Evolutionary conservation across 345 rosid species (phyloP).

Genomic region (Citrus medica): DNA sequence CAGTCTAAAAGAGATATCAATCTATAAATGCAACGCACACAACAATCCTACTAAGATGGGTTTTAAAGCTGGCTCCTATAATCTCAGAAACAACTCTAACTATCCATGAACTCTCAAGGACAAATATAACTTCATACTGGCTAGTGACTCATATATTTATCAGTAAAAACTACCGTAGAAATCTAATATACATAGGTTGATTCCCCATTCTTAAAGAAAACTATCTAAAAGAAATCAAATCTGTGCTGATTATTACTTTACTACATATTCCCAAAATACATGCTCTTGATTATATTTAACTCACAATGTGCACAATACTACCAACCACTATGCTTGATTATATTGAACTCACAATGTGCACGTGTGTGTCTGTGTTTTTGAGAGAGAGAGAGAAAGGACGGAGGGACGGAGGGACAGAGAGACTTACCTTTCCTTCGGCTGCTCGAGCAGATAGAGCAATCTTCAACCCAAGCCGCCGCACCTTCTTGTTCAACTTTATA

Average conservation of each 20-base stretch:
- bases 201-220: neutral
- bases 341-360: neutral
- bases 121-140: neutral
- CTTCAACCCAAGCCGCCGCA: conserved; percentile 87
- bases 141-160: neutral
- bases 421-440: conserved; percentile 86
- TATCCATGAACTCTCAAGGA: neutral
- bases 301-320: neutral
- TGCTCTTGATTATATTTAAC: neutral
- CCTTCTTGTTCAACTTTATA: conserved; percentile 80
- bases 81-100: neutral
- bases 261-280: neutral
- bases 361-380: neutral
- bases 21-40: neutral
- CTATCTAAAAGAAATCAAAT: neutral
- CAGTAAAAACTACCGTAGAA: neutral
- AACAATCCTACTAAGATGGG: neutral
- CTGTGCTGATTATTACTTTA: neutral
- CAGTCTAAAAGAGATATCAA: neutral
- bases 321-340: neutral
- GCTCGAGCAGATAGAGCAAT: conserved; percentile 90
- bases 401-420: neutral
- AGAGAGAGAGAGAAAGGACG: neutral
- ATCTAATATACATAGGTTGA: neutral
- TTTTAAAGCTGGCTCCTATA: neutral